phyloP scores from a whole-genome alignment of 352 stramenopile species.

The Pythium apleroticum region DNA sequence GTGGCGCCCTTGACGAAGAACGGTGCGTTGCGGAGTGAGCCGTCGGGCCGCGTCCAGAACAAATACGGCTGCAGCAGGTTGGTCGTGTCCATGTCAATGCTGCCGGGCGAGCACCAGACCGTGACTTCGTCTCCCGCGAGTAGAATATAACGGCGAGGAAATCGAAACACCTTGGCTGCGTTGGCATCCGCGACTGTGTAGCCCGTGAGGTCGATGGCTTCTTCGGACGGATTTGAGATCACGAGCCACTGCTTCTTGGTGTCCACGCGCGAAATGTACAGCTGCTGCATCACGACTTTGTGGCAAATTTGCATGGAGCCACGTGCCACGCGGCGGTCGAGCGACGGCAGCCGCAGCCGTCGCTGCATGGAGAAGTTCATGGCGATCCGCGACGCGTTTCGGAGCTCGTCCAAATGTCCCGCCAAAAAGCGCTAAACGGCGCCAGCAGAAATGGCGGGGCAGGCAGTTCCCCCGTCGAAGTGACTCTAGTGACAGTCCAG shows the following conservation, averaged over 20 bases:
- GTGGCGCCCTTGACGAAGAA: constrained; percentile 49
- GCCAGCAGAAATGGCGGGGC: constrained; percentile 2
- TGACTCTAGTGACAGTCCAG: neutral
- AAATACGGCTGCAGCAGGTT: constrained; percentile 80
- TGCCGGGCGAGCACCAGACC: constrained; percentile 72
- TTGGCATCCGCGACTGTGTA: constrained; percentile 54
- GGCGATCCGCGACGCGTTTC: neutral
- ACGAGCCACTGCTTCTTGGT: constrained; percentile 79
- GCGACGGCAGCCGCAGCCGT: constrained; percentile 52
- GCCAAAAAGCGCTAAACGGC: constrained; percentile 16
- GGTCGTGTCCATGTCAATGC: constrained; percentile 67
- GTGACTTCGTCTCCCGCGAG: constrained; percentile 77
- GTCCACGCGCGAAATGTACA: constrained; percentile 81
- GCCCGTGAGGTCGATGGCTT: constrained; percentile 67
- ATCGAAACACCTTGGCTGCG: constrained; percentile 53
- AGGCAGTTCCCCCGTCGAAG: neutral
- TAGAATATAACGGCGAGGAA: constrained; percentile 69
- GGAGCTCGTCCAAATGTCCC: constrained; percentile 1
- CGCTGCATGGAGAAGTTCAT: constrained; percentile 70
- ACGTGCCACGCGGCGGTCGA: constrained; percentile 72
- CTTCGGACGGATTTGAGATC: constrained; percentile 76
- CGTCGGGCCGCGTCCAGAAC: constrained; percentile 68
- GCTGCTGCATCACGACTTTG: constrained; percentile 82
- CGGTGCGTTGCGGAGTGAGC: constrained; percentile 51
- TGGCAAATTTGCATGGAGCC: constrained; percentile 84